phyloP scores from a whole-genome alignment of 1,139 yeast genomes.

The Hemisphaericaspora subhashii region DNA sequence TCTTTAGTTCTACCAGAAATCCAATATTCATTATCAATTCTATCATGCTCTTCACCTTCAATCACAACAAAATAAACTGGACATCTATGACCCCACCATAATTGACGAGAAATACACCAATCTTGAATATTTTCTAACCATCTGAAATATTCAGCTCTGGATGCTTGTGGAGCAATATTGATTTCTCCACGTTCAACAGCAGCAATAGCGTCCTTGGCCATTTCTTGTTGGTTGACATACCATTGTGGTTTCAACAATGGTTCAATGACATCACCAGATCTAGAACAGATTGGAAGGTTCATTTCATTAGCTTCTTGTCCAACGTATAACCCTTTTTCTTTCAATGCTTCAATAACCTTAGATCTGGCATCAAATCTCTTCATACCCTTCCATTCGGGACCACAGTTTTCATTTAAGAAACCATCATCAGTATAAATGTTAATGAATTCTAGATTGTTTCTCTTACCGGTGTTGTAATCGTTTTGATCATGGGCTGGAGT shows the following conservation, averaged over 20 bases:
- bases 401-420: constrained; percentile 85
- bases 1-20: constrained; percentile 80
- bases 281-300: constrained; percentile 90
- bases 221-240: constrained; percentile 94
- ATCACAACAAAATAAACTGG: constrained; percentile 88
- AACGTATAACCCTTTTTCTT: constrained; percentile 70
- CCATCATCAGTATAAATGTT: constrained; percentile 94
- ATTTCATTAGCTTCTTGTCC: constrained; percentile 93
- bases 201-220: constrained; percentile 85
- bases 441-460: constrained; percentile 84
- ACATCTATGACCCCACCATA: constrained; percentile 99
- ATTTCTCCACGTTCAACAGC: constrained; percentile 85
- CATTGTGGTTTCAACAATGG: constrained; percentile 97
- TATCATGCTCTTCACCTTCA: constrained; percentile 67
- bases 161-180: constrained; percentile 80
- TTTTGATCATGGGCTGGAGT: constrained; percentile 98
- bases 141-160: constrained; percentile 90
- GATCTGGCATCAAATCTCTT: constrained; percentile 94
- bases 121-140: constrained; percentile 98
- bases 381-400: constrained; percentile 81
- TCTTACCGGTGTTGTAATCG: constrained; percentile 95
- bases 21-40: constrained; percentile 76
- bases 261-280: constrained; percentile 96
- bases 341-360: constrained; percentile 77
- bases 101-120: constrained; percentile 99